phyloP scores from a whole-genome alignment of 169 alveolate species.

The Babesia ovis region DNA sequence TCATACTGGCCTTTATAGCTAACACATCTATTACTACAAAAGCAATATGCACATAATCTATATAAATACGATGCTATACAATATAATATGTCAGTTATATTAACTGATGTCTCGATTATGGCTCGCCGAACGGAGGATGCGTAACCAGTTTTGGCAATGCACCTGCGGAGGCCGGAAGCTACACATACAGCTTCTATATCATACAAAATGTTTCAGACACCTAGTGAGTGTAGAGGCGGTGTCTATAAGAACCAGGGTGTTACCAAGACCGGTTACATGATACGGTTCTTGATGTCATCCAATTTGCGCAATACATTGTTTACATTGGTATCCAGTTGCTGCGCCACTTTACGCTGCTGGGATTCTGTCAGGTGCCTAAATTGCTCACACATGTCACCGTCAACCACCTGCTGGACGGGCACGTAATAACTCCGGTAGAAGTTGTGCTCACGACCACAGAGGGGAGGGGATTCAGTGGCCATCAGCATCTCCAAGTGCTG shows the following conservation, averaged over 20 bases:
- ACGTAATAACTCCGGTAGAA: constrained; percentile 82
- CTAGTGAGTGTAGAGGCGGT: too few relatives aligned
- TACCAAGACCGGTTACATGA: too few relatives aligned
- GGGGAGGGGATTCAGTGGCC: constrained; percentile 93
- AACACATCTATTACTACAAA: too few relatives aligned
- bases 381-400: constrained; percentile 97
- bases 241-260: too few relatives aligned
- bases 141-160: too few relatives aligned
- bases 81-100: too few relatives aligned
- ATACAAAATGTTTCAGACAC: background rate
- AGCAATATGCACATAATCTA: too few relatives aligned
- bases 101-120: too few relatives aligned
- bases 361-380: constrained; percentile 80
- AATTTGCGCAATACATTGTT: constrained; percentile 91
- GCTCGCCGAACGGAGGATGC: too few relatives aligned
- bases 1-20: too few relatives aligned
- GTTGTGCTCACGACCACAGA: constrained; percentile 87
- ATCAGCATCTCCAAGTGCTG: constrained; percentile 96
- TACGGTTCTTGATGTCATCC: constrained; percentile 91
- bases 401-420: constrained; percentile 92
- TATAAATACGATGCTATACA: too few relatives aligned
- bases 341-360: constrained; percentile 86
- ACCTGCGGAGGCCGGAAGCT: too few relatives aligned
- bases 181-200: background rate
- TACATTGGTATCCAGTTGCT: constrained; percentile 90